Conservation (phyloP, 2,329 filamentous ascomycete genomes). For the Penicillium sp. region DNA sequence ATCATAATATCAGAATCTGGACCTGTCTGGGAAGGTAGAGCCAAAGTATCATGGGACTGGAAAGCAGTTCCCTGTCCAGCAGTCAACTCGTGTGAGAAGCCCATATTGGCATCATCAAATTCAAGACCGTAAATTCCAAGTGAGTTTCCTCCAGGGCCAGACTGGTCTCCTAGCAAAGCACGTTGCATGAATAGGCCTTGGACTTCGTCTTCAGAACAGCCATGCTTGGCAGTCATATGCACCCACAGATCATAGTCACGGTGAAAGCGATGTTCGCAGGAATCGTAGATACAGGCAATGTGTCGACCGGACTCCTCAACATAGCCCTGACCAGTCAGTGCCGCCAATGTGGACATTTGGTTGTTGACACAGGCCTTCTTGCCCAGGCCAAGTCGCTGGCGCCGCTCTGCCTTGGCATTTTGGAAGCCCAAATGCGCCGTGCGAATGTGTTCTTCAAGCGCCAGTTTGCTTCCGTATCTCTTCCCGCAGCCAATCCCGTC, state of each 20-base stretch:
- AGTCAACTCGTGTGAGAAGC: neutral
- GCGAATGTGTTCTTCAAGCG: slow-evolving; percentile 80
- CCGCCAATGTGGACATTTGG: slow-evolving; percentile 40
- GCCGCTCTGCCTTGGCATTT: slow-evolving; percentile 43
- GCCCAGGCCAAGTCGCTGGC: slow-evolving; percentile 32
- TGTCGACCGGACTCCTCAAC: slow-evolving; percentile 49
- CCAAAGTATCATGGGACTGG: neutral
- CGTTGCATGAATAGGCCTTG: slow-evolving; percentile 43
- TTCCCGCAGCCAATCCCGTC: slow-evolving; percentile 69
- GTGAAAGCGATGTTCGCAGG: slow-evolving; percentile 57
- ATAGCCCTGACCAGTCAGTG: slow-evolving; percentile 60
- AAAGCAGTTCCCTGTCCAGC: neutral
- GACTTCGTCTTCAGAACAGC: slow-evolving; percentile 39
- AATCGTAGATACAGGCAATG: slow-evolving; percentile 52
- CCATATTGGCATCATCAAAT: slow-evolving; percentile 21
- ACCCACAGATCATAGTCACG: slow-evolving; percentile 59
- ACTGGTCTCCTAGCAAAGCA: slow-evolving; percentile 35
- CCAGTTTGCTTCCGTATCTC: slow-evolving; percentile 73
- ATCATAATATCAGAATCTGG: slow-evolving; percentile 27
- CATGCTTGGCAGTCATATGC: slow-evolving; percentile 53
- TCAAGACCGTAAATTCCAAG: slow-evolving; percentile 41
- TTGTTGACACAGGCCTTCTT: slow-evolving; percentile 9
- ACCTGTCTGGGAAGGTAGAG: slow-evolving; percentile 1
- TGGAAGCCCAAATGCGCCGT: slow-evolving; percentile 72
- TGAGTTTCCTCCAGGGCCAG: slow-evolving; percentile 24